Conservation (phyloP, 2,329 filamentous ascomycete species). For the Cadophora sp. region DNA sequence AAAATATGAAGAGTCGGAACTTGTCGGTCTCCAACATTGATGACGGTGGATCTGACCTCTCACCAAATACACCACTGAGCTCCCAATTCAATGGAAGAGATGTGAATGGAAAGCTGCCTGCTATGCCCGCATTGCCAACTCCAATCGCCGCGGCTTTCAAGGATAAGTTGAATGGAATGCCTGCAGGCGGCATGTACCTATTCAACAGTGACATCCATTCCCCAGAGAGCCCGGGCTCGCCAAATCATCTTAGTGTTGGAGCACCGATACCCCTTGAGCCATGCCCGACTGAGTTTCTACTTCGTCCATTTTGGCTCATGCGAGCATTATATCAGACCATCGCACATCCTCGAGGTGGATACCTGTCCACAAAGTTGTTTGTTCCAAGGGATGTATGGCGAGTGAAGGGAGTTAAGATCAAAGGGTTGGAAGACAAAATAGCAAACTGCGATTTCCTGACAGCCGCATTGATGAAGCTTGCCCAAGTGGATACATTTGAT, state of each 20-base stretch:
- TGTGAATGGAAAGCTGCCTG: conserved; percentile 56
- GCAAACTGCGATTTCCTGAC: conserved; percentile 90
- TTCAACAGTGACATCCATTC: conserved; percentile 86
- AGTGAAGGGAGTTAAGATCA: conserved; percentile 92
- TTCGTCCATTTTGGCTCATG: conserved; percentile 99
- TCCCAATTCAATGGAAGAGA: conserved; percentile 50
- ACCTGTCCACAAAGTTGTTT: conserved; percentile 90
- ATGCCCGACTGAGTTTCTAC: conserved; percentile 84
- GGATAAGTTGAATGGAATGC: conserved; percentile 61
- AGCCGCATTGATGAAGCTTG: conserved; percentile 83
- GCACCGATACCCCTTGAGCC: conserved; percentile 84
- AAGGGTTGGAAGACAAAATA: conserved; percentile 91
- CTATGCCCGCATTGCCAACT: conserved; percentile 71
- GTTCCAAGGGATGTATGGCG: conserved; percentile 92
- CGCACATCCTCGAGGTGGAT: conserved; percentile 88
- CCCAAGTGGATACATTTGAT: conserved; percentile 84
- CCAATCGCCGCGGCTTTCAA: conserved; percentile 69
- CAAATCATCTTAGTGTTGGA: conserved; percentile 66
- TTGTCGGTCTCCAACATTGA: conserved; percentile 70
- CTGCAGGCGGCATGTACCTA: conserved; percentile 74
- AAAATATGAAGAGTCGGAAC: conserved; percentile 76
- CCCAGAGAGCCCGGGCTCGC: conserved; percentile 66
- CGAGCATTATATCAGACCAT: conserved; percentile 92
- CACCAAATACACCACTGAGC: conserved; percentile 77
- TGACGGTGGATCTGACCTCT: conserved; percentile 68